phyloP scores from a whole-genome alignment of 495 filamentous ascomycete genomes.

The Aspergillus incahuasiensis region DNA sequence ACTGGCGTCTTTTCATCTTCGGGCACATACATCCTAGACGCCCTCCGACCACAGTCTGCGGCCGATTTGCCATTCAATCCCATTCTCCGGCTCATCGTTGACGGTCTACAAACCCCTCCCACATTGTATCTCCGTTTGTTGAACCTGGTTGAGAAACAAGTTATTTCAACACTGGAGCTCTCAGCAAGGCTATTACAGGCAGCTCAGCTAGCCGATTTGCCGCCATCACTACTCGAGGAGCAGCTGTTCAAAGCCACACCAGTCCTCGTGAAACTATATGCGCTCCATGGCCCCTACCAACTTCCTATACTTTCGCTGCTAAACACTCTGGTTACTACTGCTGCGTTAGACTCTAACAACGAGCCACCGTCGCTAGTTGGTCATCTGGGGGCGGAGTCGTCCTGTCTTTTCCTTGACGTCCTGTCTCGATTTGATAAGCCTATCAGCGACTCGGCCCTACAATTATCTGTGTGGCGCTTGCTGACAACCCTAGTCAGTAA shows the following conservation, averaged over 20 bases:
- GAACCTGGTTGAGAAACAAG: constrained; percentile 55
- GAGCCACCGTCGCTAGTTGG: constrained; percentile 89
- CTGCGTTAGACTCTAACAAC: constrained; percentile 50
- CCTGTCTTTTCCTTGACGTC: constrained; percentile 76
- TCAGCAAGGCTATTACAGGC: constrained; percentile 64
- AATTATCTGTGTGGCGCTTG: constrained; percentile 73
- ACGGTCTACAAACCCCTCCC: constrained; percentile 60
- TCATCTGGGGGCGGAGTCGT: constrained; percentile 74
- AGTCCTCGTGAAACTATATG: constrained; percentile 72
- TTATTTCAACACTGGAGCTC: constrained; percentile 59
- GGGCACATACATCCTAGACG: constrained; percentile 68
- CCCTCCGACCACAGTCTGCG: constrained; percentile 64
- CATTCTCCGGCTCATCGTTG: constrained; percentile 63
- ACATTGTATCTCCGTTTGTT: constrained; percentile 57
- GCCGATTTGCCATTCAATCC: constrained; percentile 72
- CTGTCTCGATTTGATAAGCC: constrained; percentile 76
- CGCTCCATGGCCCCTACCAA: constrained; percentile 61
- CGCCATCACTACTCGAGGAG: constrained; percentile 62
- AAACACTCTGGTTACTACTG: constrained; percentile 66
- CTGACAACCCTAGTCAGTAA: constrained; percentile 83
- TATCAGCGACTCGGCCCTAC: constrained; percentile 54
- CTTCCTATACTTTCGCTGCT: constrained; percentile 62
- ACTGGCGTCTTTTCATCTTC: constrained; percentile 62
- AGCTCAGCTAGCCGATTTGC: constrained; percentile 56
- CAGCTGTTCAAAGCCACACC: constrained; percentile 75